Conservation (phyloP, 1,139 yeast species). For the Nadsonia commutata region DNA sequence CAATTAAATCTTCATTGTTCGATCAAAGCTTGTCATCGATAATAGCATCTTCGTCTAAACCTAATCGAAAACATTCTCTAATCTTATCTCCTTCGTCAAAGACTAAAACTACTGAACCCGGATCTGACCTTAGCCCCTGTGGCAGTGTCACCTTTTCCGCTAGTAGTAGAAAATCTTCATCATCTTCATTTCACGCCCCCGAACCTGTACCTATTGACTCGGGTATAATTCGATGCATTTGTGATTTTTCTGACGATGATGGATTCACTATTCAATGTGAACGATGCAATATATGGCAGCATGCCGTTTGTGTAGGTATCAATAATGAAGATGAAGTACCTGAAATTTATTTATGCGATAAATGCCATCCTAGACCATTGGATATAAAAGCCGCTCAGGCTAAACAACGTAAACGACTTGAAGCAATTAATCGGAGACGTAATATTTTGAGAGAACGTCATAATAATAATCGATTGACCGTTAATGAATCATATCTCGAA, state of each 20-base stretch:
- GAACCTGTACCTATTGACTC: conserved; percentile 31
- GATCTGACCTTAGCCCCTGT: too few relatives aligned
- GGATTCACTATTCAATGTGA: conserved; percentile 94
- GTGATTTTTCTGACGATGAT: conserved; percentile 82
- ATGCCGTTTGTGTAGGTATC: conserved; percentile 76
- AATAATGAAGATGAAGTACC: conserved; percentile 62
- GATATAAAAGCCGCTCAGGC: conserved; percentile 35
- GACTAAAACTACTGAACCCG: too few relatives aligned
- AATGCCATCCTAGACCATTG: conserved; percentile 51
- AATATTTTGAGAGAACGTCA: conserved; percentile 1
- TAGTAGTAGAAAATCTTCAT: not conserved
- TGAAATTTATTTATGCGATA: conserved; percentile 69
- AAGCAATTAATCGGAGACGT: conserved; percentile 3
- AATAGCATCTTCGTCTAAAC: too few relatives aligned
- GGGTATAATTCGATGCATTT: conserved; percentile 79
- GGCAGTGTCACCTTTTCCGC: not conserved
- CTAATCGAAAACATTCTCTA: too few relatives aligned
- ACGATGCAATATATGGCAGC: conserved; percentile 87
- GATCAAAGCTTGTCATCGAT: too few relatives aligned
- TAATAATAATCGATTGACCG: not conserved
- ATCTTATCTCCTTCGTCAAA: too few relatives aligned
- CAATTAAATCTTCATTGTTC: too few relatives aligned
- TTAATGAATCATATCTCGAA: conserved; percentile 1
- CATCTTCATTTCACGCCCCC: not conserved
- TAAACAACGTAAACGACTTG: conserved; percentile 15